phyloP scores from a whole-genome alignment of 192 early-diverging fungal genomes.

The Dimargaris cristalligena region DNA sequence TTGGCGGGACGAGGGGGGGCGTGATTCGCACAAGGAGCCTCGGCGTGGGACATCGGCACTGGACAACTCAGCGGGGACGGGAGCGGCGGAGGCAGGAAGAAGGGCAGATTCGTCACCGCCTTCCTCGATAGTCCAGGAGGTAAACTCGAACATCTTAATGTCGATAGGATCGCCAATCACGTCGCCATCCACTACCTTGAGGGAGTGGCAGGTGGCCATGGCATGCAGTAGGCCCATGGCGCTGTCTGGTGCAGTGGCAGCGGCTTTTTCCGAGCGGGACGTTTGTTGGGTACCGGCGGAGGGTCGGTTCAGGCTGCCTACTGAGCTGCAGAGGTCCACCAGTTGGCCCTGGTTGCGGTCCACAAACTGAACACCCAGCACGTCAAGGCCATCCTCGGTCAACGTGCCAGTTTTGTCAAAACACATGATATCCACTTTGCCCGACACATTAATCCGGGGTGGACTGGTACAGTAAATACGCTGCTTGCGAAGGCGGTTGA shows the following conservation, averaged over 20 bases:
- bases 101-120: constrained; percentile 29
- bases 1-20: neutral
- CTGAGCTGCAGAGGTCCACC: constrained; percentile 25
- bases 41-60: neutral
- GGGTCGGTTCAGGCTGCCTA: constrained; percentile 21
- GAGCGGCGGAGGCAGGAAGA: neutral
- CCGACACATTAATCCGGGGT: constrained; percentile 85
- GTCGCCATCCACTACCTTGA: constrained; percentile 81
- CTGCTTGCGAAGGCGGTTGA: constrained; percentile 54
- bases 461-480: constrained; percentile 90
- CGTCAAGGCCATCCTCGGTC: constrained; percentile 90
- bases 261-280: neutral
- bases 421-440: constrained; percentile 89
- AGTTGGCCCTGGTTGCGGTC: constrained; percentile 28
- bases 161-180: constrained; percentile 93
- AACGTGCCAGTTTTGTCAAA: constrained; percentile 99
- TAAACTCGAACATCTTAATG: constrained; percentile 95
- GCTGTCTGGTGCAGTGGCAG: constrained; percentile 19
- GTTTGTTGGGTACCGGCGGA: constrained; percentile 12
- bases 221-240: constrained; percentile 34
- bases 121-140: constrained; percentile 85
- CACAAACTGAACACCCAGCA: constrained; percentile 68
- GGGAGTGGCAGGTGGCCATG: constrained; percentile 63
- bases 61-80: neutral
- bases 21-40: neutral